Conservation (phyloP, 306 rosid species). For the Ceratonia siliqua region DNA sequence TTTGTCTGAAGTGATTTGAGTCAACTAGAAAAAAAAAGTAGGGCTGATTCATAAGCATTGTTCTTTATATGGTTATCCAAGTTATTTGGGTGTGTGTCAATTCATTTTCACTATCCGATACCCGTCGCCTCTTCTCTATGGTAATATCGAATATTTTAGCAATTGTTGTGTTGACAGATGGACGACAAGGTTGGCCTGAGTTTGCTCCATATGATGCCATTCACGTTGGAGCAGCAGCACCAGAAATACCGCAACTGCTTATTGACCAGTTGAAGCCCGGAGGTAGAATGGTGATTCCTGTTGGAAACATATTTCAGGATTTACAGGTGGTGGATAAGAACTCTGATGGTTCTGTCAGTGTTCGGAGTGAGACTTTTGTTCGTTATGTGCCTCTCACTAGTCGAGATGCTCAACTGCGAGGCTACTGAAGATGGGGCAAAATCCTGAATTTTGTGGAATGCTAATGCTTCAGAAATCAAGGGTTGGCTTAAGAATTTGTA, state of each 20-base stretch:
- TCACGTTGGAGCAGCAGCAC: slow-evolving; percentile 96
- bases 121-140: background rate
- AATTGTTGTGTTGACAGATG: slow-evolving; percentile 55
- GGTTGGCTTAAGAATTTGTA: slow-evolving; percentile 31
- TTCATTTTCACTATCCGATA: slow-evolving; percentile 11
- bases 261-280: slow-evolving; percentile 90
- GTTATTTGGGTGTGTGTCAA: background rate
- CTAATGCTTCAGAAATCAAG: background rate
- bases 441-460: background rate
- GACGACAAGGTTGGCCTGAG: slow-evolving; percentile 89
- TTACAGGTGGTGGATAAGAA: slow-evolving; percentile 85
- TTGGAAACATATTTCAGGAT: slow-evolving; percentile 80
- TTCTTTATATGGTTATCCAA: background rate
- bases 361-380: slow-evolving; percentile 72
- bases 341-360: slow-evolving; percentile 64
- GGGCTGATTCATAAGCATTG: slow-evolving; percentile 20
- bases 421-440: slow-evolving; percentile 24
- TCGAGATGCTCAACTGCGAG: slow-evolving; percentile 76
- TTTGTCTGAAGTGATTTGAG: slow-evolving; percentile 11
- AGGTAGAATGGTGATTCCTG: slow-evolving; percentile 97
- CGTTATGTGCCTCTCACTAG: slow-evolving; percentile 93
- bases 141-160: background rate
- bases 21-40: background rate
- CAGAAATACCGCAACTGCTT: slow-evolving; percentile 82
- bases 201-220: slow-evolving; percentile 89